Percentiles rank a stretch among this genome's conserved stretches.
These are phyloP conservation scores for Populus nigra DNA, from an alignment of 345 rosid species.

Conservation along the genomic window DNA sequence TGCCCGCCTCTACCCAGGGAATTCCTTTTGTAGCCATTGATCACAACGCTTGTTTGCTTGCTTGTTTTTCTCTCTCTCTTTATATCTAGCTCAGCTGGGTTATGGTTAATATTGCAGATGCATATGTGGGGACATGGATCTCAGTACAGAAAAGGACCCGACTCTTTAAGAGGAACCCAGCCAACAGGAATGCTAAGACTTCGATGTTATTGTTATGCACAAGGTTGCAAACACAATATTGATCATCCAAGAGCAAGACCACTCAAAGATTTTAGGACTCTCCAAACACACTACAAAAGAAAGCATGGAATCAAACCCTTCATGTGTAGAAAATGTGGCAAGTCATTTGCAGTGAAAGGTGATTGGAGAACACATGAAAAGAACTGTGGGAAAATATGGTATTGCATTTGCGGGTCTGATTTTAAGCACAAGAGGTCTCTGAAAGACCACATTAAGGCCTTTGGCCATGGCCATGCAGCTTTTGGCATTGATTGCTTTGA, in stretches of 20 bases:
- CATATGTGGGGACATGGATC: slow-evolving; percentile 98
- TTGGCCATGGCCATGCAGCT: slow-evolving; percentile 68
- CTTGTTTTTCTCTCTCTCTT: not conserved
- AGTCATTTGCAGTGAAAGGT: slow-evolving; percentile 74
- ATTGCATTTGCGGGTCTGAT: slow-evolving; percentile 74
- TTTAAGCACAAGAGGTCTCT: slow-evolving; percentile 80
- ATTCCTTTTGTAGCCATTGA: not conserved
- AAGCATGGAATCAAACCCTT: slow-evolving; percentile 73
- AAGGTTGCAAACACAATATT: slow-evolving; percentile 70
- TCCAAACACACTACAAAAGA: slow-evolving; percentile 83
- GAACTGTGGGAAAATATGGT: slow-evolving; percentile 82
- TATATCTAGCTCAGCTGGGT: not conserved
- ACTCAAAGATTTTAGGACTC: slow-evolving; percentile 78
- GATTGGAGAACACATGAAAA: slow-evolving; percentile 91
- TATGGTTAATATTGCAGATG: slow-evolving; percentile 42
- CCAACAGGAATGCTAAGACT: slow-evolving; percentile 75
- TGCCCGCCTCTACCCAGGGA: no score
- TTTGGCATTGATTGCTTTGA: slow-evolving; percentile 38
- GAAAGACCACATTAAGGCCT: slow-evolving; percentile 72
- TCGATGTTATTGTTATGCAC: slow-evolving; percentile 70
- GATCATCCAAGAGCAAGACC: slow-evolving; percentile 77
- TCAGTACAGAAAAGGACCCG: slow-evolving; percentile 82
- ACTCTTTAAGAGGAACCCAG: slow-evolving; percentile 67
- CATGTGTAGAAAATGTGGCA: slow-evolving; percentile 68
- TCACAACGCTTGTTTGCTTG: not conserved